These are phyloP conservation scores for Salvia hispanica DNA, from an alignment of 257 asterid species.

Conservation along the genomic window DNA sequence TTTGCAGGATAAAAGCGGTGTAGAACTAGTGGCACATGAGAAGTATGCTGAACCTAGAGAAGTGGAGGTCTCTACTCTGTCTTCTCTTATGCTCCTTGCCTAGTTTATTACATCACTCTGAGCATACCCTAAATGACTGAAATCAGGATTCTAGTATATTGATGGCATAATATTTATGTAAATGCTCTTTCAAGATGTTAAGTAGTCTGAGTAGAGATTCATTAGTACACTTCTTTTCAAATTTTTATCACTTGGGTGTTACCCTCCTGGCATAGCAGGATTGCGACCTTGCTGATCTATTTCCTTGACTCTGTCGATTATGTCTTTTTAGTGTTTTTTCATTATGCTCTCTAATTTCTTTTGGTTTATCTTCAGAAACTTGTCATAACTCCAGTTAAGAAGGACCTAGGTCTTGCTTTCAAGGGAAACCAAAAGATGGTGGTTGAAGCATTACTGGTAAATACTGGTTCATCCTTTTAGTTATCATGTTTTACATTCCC, in stretches of 20 bases:
- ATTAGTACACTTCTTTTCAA: neutral
- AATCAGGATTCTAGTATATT: neutral
- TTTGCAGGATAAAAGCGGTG: constrained; percentile 77
- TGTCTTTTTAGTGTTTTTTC: neutral
- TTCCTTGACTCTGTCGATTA: neutral
- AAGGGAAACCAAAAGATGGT: constrained; percentile 76
- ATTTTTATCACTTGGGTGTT: neutral
- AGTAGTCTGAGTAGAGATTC: neutral
- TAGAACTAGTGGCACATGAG: constrained; percentile 71
- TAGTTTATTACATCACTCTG: constrained; percentile 6
- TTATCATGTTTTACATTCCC: neutral
- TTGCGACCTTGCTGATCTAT: neutral
- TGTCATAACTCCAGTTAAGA: constrained; percentile 65
- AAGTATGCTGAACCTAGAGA: constrained; percentile 71
- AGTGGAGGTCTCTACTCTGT: constrained; percentile 63
- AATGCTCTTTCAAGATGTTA: neutral
- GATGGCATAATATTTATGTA: neutral
- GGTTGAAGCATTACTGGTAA: constrained; percentile 74
- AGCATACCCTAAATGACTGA: constrained; percentile 20
- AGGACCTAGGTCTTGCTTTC: constrained; percentile 82
- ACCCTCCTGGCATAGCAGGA: neutral
- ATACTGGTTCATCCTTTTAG: neutral
- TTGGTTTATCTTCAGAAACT: constrained; percentile 51
- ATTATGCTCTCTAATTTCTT: constrained; percentile 8
- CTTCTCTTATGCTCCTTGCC: constrained; percentile 7